Conservation (phyloP, 164 flowering plant genomes). For the Berberis vulgaris region DNA sequence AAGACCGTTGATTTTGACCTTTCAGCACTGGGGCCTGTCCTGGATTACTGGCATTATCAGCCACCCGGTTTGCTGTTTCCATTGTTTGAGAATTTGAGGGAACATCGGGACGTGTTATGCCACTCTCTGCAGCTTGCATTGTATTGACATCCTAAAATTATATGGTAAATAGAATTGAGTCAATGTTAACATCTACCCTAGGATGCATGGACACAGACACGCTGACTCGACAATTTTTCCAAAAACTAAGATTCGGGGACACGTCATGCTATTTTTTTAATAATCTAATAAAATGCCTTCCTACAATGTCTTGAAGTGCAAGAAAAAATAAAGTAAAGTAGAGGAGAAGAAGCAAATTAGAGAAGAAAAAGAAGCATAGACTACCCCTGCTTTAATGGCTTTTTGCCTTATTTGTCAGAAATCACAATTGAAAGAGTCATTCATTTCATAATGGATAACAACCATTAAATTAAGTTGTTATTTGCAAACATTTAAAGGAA, state of each 20-base stretch:
- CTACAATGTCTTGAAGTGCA: too few species aligned
- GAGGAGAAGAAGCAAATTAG: too few species aligned
- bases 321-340: too few species aligned
- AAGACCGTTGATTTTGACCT: constrained; percentile 32
- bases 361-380: too few species aligned
- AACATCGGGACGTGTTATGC: constrained; percentile 15
- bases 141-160: constrained; percentile 32
- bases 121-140: constrained; percentile 19
- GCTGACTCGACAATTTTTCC: not conserved
- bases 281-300: too few species aligned
- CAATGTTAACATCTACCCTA: not conserved
- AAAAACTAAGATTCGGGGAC: not conserved
- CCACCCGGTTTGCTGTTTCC: constrained; percentile 15
- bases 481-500: too few species aligned
- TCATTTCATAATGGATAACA: too few species aligned
- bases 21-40: constrained; percentile 22
- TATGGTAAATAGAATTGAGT: not conserved
- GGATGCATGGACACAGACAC: not conserved
- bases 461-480: too few species aligned
- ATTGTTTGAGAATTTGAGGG: constrained; percentile 16
- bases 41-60: constrained; percentile 18
- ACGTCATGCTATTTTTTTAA: not conserved
- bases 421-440: too few species aligned
- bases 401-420: too few species aligned
- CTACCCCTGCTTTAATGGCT: too few species aligned